Conservation (phyloP, 306 rosid species). For the Ormosia semicastrata region DNA sequence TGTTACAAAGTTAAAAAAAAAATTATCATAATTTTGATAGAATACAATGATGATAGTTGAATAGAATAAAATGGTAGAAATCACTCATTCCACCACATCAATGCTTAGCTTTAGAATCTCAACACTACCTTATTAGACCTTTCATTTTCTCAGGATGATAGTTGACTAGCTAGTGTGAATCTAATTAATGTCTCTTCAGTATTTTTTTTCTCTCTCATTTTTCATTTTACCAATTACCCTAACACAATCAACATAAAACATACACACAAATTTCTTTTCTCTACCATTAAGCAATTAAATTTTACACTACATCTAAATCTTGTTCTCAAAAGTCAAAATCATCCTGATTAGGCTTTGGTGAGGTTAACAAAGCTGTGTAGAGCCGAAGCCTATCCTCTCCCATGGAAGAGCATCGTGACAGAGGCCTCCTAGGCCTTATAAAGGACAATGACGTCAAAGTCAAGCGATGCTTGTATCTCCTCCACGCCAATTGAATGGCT, state of each 20-base stretch:
- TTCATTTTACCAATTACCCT: no score
- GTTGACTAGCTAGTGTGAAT: no score
- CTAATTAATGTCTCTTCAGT: no score
- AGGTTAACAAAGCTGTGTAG: constrained; percentile 82
- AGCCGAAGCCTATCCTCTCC: constrained; percentile 82
- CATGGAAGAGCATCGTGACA: constrained; percentile 68
- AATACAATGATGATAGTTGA: no score
- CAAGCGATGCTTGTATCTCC: constrained; percentile 65
- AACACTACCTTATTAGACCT: no score
- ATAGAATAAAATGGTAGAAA: no score
- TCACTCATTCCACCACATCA: no score
- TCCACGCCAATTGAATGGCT: constrained; percentile 88
- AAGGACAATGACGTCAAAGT: constrained; percentile 72
- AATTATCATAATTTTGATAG: no score
- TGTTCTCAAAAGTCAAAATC: constrained; percentile 53
- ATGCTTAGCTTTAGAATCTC: no score
- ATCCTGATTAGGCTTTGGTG: constrained; percentile 82
- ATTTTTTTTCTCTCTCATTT: no score
- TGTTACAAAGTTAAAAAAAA: no score
- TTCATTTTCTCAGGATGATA: no score
- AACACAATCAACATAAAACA: background rate
- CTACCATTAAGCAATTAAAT: background rate
- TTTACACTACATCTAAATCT: background rate
- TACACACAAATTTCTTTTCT: background rate
- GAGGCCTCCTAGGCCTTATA: constrained; percentile 79